These are phyloP conservation scores for Ceratobasidium sp. DNA, from an alignment of 1,284 basidiomycete genomes.

Conservation along the genomic window DNA sequence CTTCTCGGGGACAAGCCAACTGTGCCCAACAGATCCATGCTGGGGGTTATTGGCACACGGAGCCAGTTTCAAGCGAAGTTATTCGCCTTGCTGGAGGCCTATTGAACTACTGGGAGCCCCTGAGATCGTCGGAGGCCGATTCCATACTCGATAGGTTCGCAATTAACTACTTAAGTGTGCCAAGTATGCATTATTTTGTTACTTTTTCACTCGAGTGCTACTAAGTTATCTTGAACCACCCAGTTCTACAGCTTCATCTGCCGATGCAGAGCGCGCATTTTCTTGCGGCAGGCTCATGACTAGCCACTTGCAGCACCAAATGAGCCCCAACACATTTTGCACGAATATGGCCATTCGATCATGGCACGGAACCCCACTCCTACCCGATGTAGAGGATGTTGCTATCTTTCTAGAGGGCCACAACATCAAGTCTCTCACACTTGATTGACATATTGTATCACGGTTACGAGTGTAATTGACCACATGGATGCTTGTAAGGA, in stretches of 20 bases:
- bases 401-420: slow-evolving; percentile 5
- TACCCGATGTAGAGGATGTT: slow-evolving; percentile 11
- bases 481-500: background rate
- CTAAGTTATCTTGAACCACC: background rate
- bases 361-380: slow-evolving; percentile 22
- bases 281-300: slow-evolving; percentile 23
- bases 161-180: slow-evolving; percentile 17
- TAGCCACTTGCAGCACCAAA: slow-evolving; percentile 16
- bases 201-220: background rate
- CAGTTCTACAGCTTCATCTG: slow-evolving; percentile 12
- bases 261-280: slow-evolving; percentile 22
- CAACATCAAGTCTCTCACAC: background rate
- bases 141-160: slow-evolving; percentile 2
- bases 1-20: background rate
- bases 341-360: slow-evolving; percentile 14
- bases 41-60: background rate
- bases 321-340: background rate
- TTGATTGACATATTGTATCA: background rate
- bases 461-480: background rate
- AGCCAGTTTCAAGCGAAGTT: background rate
- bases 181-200: slow-evolving; percentile 1
- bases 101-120: slow-evolving; percentile 4
- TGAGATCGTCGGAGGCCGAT: background rate
- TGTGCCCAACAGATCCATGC: background rate
- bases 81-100: slow-evolving; percentile 22